Conservation (phyloP, 2,329 filamentous ascomycete genomes). For the Aspergillus sclerotialis region DNA sequence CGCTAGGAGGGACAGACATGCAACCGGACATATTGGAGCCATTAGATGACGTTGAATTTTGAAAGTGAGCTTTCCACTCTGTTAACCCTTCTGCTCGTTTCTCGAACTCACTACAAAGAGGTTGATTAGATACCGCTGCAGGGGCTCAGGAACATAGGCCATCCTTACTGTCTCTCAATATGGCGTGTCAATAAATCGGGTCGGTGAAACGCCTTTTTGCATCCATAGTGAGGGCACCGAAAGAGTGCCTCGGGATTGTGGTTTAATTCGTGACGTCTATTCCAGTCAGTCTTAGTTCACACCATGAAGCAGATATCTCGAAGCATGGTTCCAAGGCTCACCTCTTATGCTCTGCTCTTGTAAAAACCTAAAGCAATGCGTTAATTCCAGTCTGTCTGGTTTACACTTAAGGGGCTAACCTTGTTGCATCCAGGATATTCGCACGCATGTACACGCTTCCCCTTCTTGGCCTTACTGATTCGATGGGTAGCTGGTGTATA, state of each 20-base stretch:
- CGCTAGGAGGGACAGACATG: constrained; percentile 15
- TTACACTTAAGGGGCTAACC: constrained; percentile 21
- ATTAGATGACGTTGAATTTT: constrained; percentile 13
- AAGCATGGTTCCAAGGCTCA: constrained; percentile 9
- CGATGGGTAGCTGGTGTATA: constrained; percentile 45
- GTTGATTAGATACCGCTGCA: constrained; percentile 6
- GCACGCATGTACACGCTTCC: constrained; percentile 44
- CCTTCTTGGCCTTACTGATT: constrained; percentile 47
- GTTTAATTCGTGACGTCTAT: constrained; percentile 44
- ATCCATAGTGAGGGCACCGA: constrained; percentile 36
- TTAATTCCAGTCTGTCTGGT: constrained; percentile 4
- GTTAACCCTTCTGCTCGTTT: constrained; percentile 22
- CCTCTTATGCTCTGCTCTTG: constrained; percentile 43
- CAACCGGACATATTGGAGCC: constrained; percentile 13
- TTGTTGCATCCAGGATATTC: constrained; percentile 42
- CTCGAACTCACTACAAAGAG: constrained; percentile 25
- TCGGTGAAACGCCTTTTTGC: constrained; percentile 43
- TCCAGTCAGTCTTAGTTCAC: constrained; percentile 1
- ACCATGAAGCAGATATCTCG: neutral
- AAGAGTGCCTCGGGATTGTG: constrained; percentile 43
- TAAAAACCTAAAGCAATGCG: constrained; percentile 36
- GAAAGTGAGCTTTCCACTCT: constrained; percentile 19
- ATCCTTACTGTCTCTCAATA: constrained; percentile 44
- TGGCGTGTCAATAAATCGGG: constrained; percentile 42
- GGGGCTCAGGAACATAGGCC: neutral